Conservation (phyloP, 1,284 basidiomycete genomes). For the Ustilago curta region DNA sequence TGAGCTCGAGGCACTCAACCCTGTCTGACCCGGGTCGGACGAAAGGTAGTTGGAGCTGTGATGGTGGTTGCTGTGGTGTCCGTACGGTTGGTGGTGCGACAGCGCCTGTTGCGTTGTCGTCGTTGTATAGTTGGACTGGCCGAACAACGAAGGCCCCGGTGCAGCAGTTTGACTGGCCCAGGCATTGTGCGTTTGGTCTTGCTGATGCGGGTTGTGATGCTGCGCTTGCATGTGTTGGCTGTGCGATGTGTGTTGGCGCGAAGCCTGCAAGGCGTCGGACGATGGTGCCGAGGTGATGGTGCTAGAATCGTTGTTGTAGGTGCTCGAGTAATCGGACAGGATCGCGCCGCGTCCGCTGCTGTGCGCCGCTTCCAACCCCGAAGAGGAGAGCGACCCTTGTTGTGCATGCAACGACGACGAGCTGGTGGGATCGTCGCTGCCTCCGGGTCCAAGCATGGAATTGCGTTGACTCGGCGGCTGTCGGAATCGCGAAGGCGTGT, state of each 20-base stretch:
- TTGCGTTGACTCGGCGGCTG: conserved; percentile 36
- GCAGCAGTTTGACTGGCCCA: conserved; percentile 38
- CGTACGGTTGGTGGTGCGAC: conserved; percentile 39
- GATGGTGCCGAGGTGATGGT: conserved; percentile 31
- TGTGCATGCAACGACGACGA: conserved; percentile 43
- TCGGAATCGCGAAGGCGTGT: conserved; percentile 45
- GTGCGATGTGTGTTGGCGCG: conserved; percentile 38
- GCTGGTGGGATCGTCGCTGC: conserved; percentile 17
- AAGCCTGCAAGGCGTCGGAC: conserved; percentile 33
- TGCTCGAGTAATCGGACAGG: conserved; percentile 37
- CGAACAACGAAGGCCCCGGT: conserved; percentile 35
- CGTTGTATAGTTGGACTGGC: conserved; percentile 28
- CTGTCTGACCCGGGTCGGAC: conserved; percentile 33
- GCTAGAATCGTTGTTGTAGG: conserved; percentile 38
- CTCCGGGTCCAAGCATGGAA: conserved; percentile 30
- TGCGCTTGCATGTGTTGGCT: conserved; percentile 32
- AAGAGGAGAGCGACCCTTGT: conserved; percentile 34
- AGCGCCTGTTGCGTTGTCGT: conserved; percentile 19
- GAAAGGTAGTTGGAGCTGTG: conserved; percentile 37
- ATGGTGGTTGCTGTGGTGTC: conserved; percentile 42
- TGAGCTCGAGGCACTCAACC: conserved; percentile 28
- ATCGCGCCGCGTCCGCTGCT: conserved; percentile 27
- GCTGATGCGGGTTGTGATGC: conserved; percentile 36
- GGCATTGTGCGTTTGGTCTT: conserved; percentile 37
- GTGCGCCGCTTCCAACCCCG: conserved; percentile 41